A percentile compares a stretch with the other conserved stretches of the same genome.
Conservation (phyloP, 768 basidiomycete genomes). For the Boletus bicolor region DNA sequence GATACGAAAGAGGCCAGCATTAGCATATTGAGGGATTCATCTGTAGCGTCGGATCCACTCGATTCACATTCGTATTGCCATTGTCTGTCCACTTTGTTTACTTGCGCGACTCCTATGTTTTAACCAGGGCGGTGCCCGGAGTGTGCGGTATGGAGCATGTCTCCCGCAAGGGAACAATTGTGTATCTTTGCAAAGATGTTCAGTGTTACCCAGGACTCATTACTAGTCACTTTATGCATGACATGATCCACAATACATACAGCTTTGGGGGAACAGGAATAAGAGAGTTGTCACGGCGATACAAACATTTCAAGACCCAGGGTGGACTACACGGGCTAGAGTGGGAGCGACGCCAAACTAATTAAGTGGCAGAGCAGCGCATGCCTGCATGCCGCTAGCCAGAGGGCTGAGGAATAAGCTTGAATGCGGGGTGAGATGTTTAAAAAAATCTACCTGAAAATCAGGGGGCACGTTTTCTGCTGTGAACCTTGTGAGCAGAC, state of each 20-base stretch:
- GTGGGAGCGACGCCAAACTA: not conserved
- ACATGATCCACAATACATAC: not conserved
- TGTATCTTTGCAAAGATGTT: not conserved
- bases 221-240: not conserved
- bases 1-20: not conserved
- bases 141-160: not conserved
- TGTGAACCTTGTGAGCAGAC: not conserved
- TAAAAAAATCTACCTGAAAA: not conserved
- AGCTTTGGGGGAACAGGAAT: not conserved
- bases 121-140: not conserved
- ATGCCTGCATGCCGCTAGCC: not conserved
- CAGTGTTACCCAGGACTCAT: not conserved
- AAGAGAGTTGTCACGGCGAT: not conserved
- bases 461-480: not conserved
- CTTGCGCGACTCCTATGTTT: not conserved
- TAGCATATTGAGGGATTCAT: slow-evolving; percentile 1
- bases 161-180: not conserved
- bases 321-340: not conserved
- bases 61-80: not conserved
- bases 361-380: too few relatives aligned
- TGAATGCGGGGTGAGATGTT: not conserved
- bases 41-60: not conserved
- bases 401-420: not conserved
- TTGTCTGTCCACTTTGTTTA: slow-evolving; percentile 6
- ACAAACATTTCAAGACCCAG: not conserved